A percentile compares a stretch with the other conserved stretches of the same genome.
Conservation (phyloP, 306 rosid genomes). For the Castanopsis chinensis region DNA sequence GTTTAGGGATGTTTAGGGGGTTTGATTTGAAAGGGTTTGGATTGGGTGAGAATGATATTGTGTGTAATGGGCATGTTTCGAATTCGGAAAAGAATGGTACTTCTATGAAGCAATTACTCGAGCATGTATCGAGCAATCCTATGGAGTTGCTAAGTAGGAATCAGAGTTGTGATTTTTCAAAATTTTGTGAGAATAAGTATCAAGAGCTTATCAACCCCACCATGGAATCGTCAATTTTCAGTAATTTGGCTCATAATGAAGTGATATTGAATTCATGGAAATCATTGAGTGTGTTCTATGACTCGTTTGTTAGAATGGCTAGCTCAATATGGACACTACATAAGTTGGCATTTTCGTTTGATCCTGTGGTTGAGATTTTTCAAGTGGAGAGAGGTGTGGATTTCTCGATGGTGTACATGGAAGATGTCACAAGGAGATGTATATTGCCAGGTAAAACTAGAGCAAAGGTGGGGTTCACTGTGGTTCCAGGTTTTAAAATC, state of each 20-base stretch:
- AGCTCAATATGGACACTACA: constrained; percentile 89
- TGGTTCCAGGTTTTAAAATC: constrained; percentile 84
- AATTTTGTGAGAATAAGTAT: constrained; percentile 82
- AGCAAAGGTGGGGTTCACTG: constrained; percentile 83
- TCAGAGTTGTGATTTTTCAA: constrained; percentile 60
- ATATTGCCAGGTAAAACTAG: constrained; percentile 55
- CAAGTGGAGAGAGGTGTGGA: constrained; percentile 82
- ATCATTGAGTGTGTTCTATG: constrained; percentile 81
- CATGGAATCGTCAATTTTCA: constrained; percentile 80
- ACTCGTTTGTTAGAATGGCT: constrained; percentile 86
- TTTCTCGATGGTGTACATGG: constrained; percentile 86
- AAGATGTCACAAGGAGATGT: constrained; percentile 66
- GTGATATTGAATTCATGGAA: constrained; percentile 77
- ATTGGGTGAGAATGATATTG: constrained; percentile 26
- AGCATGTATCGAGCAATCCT: constrained; percentile 89
- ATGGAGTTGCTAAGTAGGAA: constrained; percentile 73
- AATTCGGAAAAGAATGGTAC: constrained; percentile 30
- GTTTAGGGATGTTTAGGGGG: constrained; percentile 79
- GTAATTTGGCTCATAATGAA: constrained; percentile 66
- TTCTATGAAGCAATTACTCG: constrained; percentile 70
- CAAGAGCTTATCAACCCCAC: constrained; percentile 79
- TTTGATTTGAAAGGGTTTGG: constrained; percentile 55
- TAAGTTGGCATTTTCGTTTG: constrained; percentile 72
- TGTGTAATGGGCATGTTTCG: constrained; percentile 30
- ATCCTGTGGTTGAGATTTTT: constrained; percentile 75